Base-by-base conservation (phyloP, 2,329 filamentous ascomycete species). In the Knoxdaviesia capensis region DNA sequence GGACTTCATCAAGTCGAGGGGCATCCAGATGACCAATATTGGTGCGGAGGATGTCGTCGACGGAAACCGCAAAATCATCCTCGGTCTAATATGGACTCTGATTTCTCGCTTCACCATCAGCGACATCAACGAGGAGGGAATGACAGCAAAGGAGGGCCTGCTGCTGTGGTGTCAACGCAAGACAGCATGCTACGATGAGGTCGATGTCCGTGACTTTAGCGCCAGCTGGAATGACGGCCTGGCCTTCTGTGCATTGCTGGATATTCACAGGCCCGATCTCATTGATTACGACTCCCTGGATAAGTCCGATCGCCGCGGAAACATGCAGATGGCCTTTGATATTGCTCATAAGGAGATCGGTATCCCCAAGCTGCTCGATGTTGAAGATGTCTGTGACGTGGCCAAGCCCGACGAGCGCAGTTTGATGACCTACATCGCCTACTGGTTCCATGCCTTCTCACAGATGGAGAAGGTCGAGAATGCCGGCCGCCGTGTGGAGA, bases 391-490 rank as follows among this genome's bases (percentile, higher is more conserved):
- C 20, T 94, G 85, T 58, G 90, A 98, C 56, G 88, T 98, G 31
- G 73, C 86, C 29, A 92, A 90, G 62, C 90, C 90, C 29, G 90
- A 98, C 57, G 90, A 98, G 61, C 79, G 85, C 52, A 92, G 83
- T 57, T 69, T 98, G 56, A 98, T 98, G 90, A 98, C 90, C 1
- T 98, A 98, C 59, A 98, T 98, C 52, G 90, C 90, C 48, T 98
- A 98, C 66, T 98, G 90, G 90, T 98, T 98, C 70, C 90, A 98
- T 56, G 90, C 90, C 51, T 98, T 98, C 58, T 96, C 88, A 31
- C 88, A 96, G 55, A 92, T 98, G 78, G 90, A 98, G 63, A 82
- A 88, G 57, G 90, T 98, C 6, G 90, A 98, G 60, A 98, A 98
- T 56, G 90, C 90, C 4, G 90, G 90, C 5, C 75, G 90, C 46